Evolutionary conservation across 108 stramenopile species (phyloP), one percentile per base, ranked within the genome.

Genomic region (Fragilaria crotonensis): DNA sequence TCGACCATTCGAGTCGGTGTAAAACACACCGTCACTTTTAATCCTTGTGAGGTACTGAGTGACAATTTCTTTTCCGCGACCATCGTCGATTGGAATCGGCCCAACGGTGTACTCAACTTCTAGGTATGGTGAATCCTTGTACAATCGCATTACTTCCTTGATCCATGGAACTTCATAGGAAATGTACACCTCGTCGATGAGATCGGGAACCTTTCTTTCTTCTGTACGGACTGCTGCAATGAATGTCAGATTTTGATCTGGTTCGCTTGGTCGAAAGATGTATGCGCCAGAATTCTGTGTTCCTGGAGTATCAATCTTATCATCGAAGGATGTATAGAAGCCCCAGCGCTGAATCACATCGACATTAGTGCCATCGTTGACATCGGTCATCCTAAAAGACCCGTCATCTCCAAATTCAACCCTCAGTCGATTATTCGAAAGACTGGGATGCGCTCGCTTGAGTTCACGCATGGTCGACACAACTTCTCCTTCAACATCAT

Each of bases 1-100:
- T 47, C 95, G 72, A 5, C 95, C 96, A 75, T 99, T 99, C 20
- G 95, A 94, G 62, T 99, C 98, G 2, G 95, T 96, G 73, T 79
- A 95, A 63, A 94, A 96, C 1, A 50, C 65, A 19, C 70, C 85
- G n/a, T 59, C 54, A 48, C 70, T 88, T 25, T 66, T 56, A 28
- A 97, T 66, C 31, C 58, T 64, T 1, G 83, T 73, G n/a, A 60
- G 31, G 64, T 76, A 90, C 5, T 87, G 84, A 0, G 82, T 70
- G 27, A 98, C 76, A 28, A 98, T 66, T 66, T 94, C 93, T 52
- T 87, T 89, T 3, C 93, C 93, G 23, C 74, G 47, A 33, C 72
- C 66, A 63, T 93, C 93, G 28, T 69, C 74, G 41, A 95, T 66
- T 20, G 95, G 95, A 27, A 97, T 90, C 9, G 95, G 94, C 0